Conservation (phyloP, 78 protist genomes). For the Guillardia theta region DNA sequence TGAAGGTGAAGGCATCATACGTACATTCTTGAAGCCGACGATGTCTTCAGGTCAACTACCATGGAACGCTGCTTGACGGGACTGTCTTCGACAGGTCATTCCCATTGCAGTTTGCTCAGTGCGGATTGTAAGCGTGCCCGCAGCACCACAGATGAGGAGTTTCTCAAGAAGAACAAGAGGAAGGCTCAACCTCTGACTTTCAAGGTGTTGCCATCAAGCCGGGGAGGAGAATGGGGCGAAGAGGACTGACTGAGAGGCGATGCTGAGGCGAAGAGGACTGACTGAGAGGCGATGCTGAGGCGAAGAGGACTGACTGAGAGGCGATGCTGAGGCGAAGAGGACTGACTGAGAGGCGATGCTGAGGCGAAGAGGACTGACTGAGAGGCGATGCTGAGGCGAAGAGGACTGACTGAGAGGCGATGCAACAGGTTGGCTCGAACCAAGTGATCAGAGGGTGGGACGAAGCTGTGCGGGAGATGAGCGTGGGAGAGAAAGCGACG, state of each 20-base stretch:
- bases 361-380: not conserved
- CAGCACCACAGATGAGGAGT: not conserved
- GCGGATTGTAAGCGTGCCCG: too few relatives aligned
- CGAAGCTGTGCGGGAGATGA: not conserved
- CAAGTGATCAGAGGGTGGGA: not conserved
- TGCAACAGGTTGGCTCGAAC: not conserved
- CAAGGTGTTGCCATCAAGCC: not conserved
- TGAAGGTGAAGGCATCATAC: not conserved
- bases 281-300: not conserved
- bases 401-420: not conserved
- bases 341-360: not conserved
- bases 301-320: not conserved
- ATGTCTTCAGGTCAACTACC: slow-evolving; percentile 21
- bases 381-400: not conserved
- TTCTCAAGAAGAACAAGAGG: not conserved
- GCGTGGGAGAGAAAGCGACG: not conserved
- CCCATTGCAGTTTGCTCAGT: too few relatives aligned
- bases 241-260: not conserved
- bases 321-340: not conserved
- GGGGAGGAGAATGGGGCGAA: not conserved
- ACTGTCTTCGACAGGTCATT: not conserved
- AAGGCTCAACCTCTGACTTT: not conserved
- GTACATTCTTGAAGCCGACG: not conserved
- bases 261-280: not conserved
- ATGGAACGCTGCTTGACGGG: not conserved